Evolutionary conservation across 2,329 filamentous ascomycete genomes (phyloP), one percentile per base, ranked within the genome.

Genomic region (Cordyceps fumosorosea): DNA sequence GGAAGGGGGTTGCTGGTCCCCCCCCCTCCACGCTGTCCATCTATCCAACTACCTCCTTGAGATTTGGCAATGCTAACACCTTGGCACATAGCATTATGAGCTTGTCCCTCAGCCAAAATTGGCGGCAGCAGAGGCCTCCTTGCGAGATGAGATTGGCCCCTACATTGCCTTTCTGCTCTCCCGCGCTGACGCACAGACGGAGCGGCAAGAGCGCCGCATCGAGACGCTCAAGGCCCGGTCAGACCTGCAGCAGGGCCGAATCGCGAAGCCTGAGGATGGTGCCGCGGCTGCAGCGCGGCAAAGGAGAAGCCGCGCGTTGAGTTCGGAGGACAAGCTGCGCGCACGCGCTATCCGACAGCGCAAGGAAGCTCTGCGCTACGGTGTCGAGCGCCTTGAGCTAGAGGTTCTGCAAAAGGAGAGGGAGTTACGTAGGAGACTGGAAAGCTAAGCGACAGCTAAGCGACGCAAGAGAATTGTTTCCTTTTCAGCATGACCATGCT

Each of bases 111-210:
- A 96, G 72, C 85, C 89, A 14, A 90, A 90, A 57, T 85, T 97
- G 51, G 87, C 88, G 64, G 84, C 88, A 65, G 93, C 93, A 37
- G 93, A 97, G 75, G 82, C 90, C 67, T 88, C 91, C 5, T 85
- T 97, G 20, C 88, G 92, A 68, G 89, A 91, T 69, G 92, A 96
- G 72, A 95, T 96, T 67, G 88, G 89, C n/a, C 93, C 93, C 10
- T 92, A 91, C 73, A 89, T 96, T 66, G 80, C 87, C 34, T 84
- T 86, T 63, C 84, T 97, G 2, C 86, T 97, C 57, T 84, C 87
- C 65, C 88, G 92, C 67, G 91, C 92, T n/a, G 87, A 91, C 67
- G 86, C 88, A 65, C 89, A 96, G 70, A 83, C 96, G 45, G 90
- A 93, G 68, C 90, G 91, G 63, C 86, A 93, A 48, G 89, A 89